Conservation (phyloP, 805 yeast genomes). For the Groenewaldozyma tartarivorans region DNA sequence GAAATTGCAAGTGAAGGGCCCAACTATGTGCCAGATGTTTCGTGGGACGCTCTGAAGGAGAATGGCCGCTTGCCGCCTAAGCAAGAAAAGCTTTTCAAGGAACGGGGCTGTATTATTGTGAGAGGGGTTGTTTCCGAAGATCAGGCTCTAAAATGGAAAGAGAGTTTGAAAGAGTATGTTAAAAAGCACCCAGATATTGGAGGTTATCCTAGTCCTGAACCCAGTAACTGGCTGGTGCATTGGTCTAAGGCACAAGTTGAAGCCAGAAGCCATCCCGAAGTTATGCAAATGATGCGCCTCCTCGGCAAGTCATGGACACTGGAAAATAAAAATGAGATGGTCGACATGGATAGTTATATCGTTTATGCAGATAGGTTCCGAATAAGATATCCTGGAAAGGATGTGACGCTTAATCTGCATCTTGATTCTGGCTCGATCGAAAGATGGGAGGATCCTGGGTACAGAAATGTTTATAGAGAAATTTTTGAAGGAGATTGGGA, state of each 20-base stretch:
- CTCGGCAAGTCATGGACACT: slow-evolving; percentile 25
- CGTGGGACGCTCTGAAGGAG: not conserved
- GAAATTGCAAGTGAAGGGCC: not conserved
- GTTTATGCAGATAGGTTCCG: slow-evolving; percentile 36
- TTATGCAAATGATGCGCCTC: slow-evolving; percentile 23
- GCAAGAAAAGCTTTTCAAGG: slow-evolving; percentile 1
- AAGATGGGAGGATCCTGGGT: slow-evolving; percentile 29
- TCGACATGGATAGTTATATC: slow-evolving; percentile 21
- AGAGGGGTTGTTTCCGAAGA: slow-evolving; percentile 25
- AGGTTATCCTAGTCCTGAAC: slow-evolving; percentile 22
- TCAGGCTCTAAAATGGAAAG: slow-evolving; percentile 21
- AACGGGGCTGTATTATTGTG: slow-evolving; percentile 26
- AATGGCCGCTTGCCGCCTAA: not conserved
- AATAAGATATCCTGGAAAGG: slow-evolving; percentile 32
- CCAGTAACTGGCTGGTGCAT: no score
- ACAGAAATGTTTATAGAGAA: slow-evolving; percentile 8
- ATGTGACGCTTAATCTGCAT: slow-evolving; percentile 30
- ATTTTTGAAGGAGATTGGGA: slow-evolving; percentile 35
- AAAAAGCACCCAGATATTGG: slow-evolving; percentile 16
- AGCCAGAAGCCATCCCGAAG: slow-evolving; percentile 34
- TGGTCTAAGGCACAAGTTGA: slow-evolving; percentile 33
- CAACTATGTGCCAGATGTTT: slow-evolving; percentile 1
- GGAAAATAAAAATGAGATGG: slow-evolving; percentile 17
- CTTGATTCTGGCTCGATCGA: slow-evolving; percentile 35
- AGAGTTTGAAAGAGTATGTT: slow-evolving; percentile 22